Conservation (phyloP, 2,329 filamentous ascomycete genomes). For the Penicillium expansum region DNA sequence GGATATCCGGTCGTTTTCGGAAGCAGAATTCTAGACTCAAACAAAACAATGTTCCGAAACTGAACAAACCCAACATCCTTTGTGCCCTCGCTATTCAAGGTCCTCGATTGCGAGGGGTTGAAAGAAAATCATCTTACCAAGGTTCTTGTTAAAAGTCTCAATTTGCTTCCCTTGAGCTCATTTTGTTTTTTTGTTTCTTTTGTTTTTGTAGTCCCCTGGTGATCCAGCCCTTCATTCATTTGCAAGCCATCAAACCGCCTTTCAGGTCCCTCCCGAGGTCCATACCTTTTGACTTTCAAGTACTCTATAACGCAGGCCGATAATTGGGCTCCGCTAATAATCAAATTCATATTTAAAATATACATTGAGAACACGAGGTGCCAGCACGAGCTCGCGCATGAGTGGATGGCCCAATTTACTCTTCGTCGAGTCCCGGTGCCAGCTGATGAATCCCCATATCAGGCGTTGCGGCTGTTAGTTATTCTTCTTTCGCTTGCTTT, state of each 20-base stretch:
- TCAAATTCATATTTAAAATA: not conserved
- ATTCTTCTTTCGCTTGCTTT: not conserved
- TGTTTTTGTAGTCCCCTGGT: not conserved
- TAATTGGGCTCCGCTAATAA: not conserved
- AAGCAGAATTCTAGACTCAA: not conserved
- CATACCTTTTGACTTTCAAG: not conserved
- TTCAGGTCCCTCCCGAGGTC: not conserved
- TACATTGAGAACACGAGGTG: not conserved
- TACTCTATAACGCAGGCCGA: not conserved
- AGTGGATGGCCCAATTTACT: conserved; percentile 2
- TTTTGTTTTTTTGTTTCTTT: not conserved
- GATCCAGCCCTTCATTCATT: not conserved
- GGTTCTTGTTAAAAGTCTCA: not conserved
- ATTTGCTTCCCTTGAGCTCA: not conserved
- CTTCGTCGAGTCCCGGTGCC: conserved; percentile 1
- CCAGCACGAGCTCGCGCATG: conserved; percentile 3
- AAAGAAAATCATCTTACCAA: not conserved
- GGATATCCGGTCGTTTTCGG: not conserved
- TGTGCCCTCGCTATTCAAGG: not conserved
- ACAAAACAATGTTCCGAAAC: not conserved
- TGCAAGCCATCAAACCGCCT: not conserved
- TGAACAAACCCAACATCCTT: not conserved
- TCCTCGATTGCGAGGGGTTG: not conserved
- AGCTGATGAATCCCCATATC: conserved; percentile 15
- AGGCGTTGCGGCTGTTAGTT: conserved; percentile 8